These are phyloP conservation scores for Termitomyces sp. DNA, from an alignment of 768 basidiomycete species.

Conservation along the genomic window DNA sequence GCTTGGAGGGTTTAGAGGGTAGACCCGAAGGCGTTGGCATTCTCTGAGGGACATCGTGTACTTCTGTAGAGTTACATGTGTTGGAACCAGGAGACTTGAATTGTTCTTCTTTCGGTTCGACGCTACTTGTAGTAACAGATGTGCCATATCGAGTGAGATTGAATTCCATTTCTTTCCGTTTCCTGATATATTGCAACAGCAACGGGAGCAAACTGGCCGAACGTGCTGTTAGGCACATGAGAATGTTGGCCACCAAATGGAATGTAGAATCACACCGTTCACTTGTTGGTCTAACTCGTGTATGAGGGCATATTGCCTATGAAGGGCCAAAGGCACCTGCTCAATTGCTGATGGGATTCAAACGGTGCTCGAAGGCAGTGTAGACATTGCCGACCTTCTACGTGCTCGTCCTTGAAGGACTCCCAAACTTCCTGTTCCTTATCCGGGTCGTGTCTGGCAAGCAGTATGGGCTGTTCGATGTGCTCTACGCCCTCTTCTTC, in stretches of 20 bases:
- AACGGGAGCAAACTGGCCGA: slow-evolving; percentile 34
- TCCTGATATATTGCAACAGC: slow-evolving; percentile 40
- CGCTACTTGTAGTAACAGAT: not conserved
- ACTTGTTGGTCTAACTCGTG: slow-evolving; percentile 68
- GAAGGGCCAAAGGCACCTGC: slow-evolving; percentile 70
- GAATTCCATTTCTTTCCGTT: slow-evolving; percentile 11
- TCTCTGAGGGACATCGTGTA: not conserved
- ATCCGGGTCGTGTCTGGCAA: slow-evolving; percentile 21
- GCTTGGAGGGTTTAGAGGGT: slow-evolving; percentile 20
- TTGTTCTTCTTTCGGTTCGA: not conserved
- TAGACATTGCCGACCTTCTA: slow-evolving; percentile 49
- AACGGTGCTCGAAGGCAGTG: not conserved
- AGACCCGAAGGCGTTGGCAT: slow-evolving; percentile 12
- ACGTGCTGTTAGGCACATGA: slow-evolving; percentile 25
- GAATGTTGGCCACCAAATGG: slow-evolving; percentile 7
- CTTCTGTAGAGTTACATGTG: not conserved
- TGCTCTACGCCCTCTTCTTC: slow-evolving; percentile 20
- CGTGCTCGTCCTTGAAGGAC: slow-evolving; percentile 70
- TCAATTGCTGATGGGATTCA: slow-evolving; percentile 51
- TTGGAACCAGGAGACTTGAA: not conserved
- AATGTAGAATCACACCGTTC: slow-evolving; percentile 32
- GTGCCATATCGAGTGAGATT: not conserved
- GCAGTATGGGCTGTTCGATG: slow-evolving; percentile 12
- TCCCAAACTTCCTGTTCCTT: slow-evolving; percentile 70
- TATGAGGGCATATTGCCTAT: slow-evolving; percentile 65